Percentiles rank a stretch among this genome's conserved stretches.
phyloP scores from a whole-genome alignment of 1,139 yeast species.

The Saccharomycopsis crataegensis region DNA sequence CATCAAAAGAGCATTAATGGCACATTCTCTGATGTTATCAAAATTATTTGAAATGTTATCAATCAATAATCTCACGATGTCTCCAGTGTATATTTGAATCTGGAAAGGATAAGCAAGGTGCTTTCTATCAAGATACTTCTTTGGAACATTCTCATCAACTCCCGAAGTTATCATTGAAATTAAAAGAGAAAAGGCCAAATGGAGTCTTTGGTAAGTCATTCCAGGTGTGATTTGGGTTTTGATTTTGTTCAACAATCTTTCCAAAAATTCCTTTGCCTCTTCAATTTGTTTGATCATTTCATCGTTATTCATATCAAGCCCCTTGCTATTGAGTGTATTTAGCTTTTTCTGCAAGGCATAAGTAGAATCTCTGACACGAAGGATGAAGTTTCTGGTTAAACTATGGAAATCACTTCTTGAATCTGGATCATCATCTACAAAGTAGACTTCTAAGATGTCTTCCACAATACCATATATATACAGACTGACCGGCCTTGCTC shows the following conservation, averaged over 20 bases:
- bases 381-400: slow-evolving; percentile 49
- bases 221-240: slow-evolving; percentile 50
- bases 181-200: slow-evolving; percentile 45
- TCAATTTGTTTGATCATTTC: slow-evolving; percentile 30
- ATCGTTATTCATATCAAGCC: slow-evolving; percentile 27
- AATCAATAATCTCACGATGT: slow-evolving; percentile 41
- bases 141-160: slow-evolving; percentile 39
- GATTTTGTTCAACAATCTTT: slow-evolving; percentile 36
- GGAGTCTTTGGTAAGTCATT: slow-evolving; percentile 56
- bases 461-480: slow-evolving; percentile 38
- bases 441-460: slow-evolving; percentile 39
- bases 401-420: slow-evolving; percentile 59
- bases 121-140: slow-evolving; percentile 28
- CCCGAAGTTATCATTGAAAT: slow-evolving; percentile 46
- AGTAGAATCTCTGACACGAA: slow-evolving; percentile 60
- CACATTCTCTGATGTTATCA: slow-evolving; percentile 59
- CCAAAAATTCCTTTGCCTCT: slow-evolving; percentile 35
- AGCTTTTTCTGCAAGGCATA: slow-evolving; percentile 48
- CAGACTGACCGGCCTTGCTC: slow-evolving; percentile 46
- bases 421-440: slow-evolving; percentile 60
- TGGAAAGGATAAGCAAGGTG: slow-evolving; percentile 41
- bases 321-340: slow-evolving; percentile 31
- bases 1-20: slow-evolving; percentile 43
- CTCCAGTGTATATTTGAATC: slow-evolving; percentile 33
- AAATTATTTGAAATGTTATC: slow-evolving; percentile 63